These are phyloP conservation scores for Neospermospora avenae DNA, from an alignment of 2,329 filamentous ascomycete genomes.

Conservation along the genomic window DNA sequence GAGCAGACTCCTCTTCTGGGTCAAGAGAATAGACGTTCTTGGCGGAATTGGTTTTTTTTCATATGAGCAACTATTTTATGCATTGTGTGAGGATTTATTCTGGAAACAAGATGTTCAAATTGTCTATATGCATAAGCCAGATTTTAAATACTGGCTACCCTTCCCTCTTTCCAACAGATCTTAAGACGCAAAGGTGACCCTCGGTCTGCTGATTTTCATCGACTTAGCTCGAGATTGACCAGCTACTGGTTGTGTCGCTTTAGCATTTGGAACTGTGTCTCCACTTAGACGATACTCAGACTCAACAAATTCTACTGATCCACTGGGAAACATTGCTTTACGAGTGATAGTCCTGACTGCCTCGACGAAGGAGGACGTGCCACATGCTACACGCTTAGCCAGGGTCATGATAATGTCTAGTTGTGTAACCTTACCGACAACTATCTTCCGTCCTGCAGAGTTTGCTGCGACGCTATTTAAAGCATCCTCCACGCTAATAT, in stretches of 20 bases:
- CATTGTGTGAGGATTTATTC: background rate
- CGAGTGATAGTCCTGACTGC: background rate
- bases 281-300: background rate
- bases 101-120: background rate
- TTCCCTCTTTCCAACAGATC: background rate
- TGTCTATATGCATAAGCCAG: background rate
- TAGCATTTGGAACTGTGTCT: background rate
- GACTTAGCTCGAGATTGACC: background rate
- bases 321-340: background rate
- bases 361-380: background rate
- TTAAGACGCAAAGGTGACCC: background rate
- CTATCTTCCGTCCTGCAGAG: no score
- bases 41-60: background rate
- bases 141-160: background rate
- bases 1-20: background rate
- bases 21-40: background rate
- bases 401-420: background rate
- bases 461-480: no score
- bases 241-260: background rate
- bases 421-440: no score
- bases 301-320: background rate
- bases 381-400: background rate
- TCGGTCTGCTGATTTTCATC: background rate
- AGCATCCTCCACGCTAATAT: no score
- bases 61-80: background rate